Base-by-base conservation (phyloP, 108 stramenopile species). In the Seminavis robusta region DNA sequence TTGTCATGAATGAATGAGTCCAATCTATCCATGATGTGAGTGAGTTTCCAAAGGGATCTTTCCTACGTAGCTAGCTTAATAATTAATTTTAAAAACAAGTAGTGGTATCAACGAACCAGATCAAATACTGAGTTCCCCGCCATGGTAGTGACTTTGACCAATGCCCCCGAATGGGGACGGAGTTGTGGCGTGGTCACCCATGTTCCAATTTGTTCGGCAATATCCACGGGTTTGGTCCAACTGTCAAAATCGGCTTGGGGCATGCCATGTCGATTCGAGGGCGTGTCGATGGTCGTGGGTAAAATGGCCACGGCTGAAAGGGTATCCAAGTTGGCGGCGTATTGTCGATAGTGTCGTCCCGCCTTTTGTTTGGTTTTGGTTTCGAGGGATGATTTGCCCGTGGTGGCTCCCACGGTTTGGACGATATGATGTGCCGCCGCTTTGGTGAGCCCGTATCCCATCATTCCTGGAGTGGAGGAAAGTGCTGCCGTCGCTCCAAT, bases 241-340 rank as follows among this genome's bases (percentile, higher is more conserved):
- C 59, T 58, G 8, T 64, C 59, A 36, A 65, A 67, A 42, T 75
- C 52, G 5, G 40, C 71, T 17, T 54, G 52, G 31, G 81, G 69
- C 69, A 71, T 73, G 53, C 79, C 67, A 47, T 53, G 44, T n/a
- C 89, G 85, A 66, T 91, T 91, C 21, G 59, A 46, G 13, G 83
- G 83, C 9, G 89, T 91, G 44, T 91, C 89, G 34, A 91, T 59
- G 53, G 82, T 91, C 4, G 80, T 69, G 4, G 89, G 89, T 23
- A 91, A 56, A 42, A 91, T 79, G 16, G 82, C 86, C 26, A 91
- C 67, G 8, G 65, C 73, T 4, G 59, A 56, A 24, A 76, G 31
- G 2, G 49, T 47, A 24, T 69, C 52, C 33, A 74, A 34, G 45
- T 74, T 59, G 9, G 45, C 55, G 6, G 26, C 36, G 24, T 73